Percentiles rank a stretch among this genome's conserved stretches.
These are phyloP conservation scores for Crithidia sp. DNA, from an alignment of 208 protist species.

Conservation along the genomic window DNA sequence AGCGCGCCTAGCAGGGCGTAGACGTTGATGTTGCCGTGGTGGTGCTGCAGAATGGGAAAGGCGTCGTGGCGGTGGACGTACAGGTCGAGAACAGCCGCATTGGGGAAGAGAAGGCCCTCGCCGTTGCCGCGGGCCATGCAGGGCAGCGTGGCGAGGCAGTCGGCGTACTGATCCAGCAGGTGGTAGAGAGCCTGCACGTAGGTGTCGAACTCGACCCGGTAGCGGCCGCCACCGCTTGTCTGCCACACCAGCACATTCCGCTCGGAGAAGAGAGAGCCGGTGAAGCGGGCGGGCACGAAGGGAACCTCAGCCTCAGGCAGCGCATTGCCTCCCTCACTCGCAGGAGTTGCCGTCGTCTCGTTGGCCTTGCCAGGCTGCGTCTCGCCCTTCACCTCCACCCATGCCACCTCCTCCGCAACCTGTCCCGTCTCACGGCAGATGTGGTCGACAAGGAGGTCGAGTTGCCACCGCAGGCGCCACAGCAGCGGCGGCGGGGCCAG, in stretches of 20 bases:
- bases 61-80: constrained; percentile 74
- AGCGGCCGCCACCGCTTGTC: constrained; percentile 59
- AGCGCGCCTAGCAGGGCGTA: constrained; percentile 86
- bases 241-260: constrained; percentile 69
- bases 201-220: constrained; percentile 84
- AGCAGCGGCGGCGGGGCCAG: constrained; percentile 60
- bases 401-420: constrained; percentile 30
- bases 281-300: constrained; percentile 43
- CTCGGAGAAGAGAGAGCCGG: constrained; percentile 34
- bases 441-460: constrained; percentile 63
- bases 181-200: constrained; percentile 80
- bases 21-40: constrained; percentile 83
- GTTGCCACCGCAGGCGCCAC: constrained; percentile 81
- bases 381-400: constrained; percentile 20
- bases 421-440: constrained; percentile 42
- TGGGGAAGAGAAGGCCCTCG: constrained; percentile 55
- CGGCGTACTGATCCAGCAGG: constrained; percentile 78
- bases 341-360: not conserved
- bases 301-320: not conserved
- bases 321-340: not conserved
- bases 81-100: constrained; percentile 48
- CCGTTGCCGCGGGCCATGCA: constrained; percentile 22
- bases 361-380: not conserved
- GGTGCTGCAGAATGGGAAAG: constrained; percentile 66
- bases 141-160: constrained; percentile 34